A percentile compares a stretch with the other conserved stretches of the same genome.
Evolutionary conservation across 2,329 filamentous ascomycete genomes (phyloP).

Genomic region (Metarhizium sp.): DNA sequence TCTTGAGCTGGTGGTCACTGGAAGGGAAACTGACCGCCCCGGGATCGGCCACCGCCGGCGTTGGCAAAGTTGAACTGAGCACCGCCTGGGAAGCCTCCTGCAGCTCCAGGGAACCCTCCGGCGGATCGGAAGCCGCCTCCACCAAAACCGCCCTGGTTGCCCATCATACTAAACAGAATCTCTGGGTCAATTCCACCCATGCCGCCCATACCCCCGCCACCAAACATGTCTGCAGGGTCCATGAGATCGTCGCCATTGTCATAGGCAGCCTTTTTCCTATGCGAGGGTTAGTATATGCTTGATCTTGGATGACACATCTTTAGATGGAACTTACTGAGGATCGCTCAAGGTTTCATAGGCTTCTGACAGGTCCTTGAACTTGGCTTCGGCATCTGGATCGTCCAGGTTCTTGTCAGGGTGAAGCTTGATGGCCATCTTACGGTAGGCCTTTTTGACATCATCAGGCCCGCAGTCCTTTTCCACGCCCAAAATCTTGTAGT

Average conservation of each 20-base stretch:
- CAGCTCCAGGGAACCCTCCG: conserved; percentile 40
- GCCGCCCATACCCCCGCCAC: conserved; percentile 39
- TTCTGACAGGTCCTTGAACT: conserved; percentile 97
- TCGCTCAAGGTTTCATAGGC: conserved; percentile 95
- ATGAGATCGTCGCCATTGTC: conserved; percentile 88
- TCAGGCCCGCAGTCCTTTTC: conserved; percentile 75
- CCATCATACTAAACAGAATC: conserved; percentile 80
- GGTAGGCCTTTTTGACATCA: conserved; percentile 94
- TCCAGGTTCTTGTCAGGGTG: conserved; percentile 97
- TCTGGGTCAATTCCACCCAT: conserved; percentile 66
- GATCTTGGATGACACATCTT: background rate
- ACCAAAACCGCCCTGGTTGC: conserved; percentile 49
- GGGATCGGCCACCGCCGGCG: conserved; percentile 23
- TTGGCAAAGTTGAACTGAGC: conserved; percentile 46
- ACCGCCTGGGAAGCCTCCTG: conserved; percentile 36
- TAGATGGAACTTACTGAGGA: conserved; percentile 58
- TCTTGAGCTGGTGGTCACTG: conserved; percentile 39
- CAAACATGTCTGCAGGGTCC: conserved; percentile 80
- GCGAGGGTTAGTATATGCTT: conserved; percentile 22
- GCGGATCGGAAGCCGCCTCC: conserved; percentile 41
- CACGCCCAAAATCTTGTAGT: conserved; percentile 93
- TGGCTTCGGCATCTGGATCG: conserved; percentile 72
- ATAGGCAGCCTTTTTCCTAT: conserved; percentile 77
- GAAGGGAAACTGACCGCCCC: conserved; percentile 33
- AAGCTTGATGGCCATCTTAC: conserved; percentile 85